Conservation (phyloP, 2,329 filamentous ascomycete species). For the Fusarium humuli region DNA sequence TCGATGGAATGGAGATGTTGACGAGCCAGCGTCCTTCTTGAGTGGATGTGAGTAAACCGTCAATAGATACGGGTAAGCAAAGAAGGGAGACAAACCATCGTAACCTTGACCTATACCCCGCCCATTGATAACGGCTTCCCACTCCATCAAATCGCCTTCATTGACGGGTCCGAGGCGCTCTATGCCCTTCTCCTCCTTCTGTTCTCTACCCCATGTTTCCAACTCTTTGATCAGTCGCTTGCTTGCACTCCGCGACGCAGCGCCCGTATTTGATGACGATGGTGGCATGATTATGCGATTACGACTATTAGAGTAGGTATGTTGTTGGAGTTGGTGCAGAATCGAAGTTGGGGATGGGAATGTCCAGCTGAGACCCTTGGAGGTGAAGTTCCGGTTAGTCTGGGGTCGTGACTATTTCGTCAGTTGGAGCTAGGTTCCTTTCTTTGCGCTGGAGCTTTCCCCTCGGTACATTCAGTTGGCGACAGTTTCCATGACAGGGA, state of each 20-base stretch:
- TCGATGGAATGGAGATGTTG: conserved; percentile 76
- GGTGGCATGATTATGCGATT: conserved; percentile 29
- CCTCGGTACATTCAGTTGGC: conserved; percentile 24
- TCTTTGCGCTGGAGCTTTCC: conserved; percentile 6
- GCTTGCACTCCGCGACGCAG: conserved; percentile 59
- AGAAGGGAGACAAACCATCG: conserved; percentile 56
- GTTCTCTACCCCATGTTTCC: conserved; percentile 63
- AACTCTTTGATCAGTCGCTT: conserved; percentile 71
- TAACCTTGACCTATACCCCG: conserved; percentile 66
- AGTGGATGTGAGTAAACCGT: background rate
- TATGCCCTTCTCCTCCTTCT: conserved; percentile 63
- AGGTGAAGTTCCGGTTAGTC: conserved; percentile 11
- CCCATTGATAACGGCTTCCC: conserved; percentile 72
- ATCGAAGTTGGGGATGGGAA: background rate
- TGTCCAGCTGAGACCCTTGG: conserved; percentile 3
- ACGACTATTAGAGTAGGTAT: background rate
- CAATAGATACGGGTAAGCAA: background rate
- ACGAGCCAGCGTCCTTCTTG: conserved; percentile 84
- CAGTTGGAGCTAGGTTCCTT: conserved; percentile 21
- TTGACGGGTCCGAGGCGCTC: conserved; percentile 67
- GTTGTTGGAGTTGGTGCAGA: background rate
- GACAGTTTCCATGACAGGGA: conserved; percentile 38
- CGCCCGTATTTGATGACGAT: conserved; percentile 34
- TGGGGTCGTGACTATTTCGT: conserved; percentile 35
- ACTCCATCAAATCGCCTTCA: conserved; percentile 67